Evolutionary conservation across 2,329 filamentous ascomycete genomes (phyloP).

Genomic region (Colletotrichum phormii): DNA sequence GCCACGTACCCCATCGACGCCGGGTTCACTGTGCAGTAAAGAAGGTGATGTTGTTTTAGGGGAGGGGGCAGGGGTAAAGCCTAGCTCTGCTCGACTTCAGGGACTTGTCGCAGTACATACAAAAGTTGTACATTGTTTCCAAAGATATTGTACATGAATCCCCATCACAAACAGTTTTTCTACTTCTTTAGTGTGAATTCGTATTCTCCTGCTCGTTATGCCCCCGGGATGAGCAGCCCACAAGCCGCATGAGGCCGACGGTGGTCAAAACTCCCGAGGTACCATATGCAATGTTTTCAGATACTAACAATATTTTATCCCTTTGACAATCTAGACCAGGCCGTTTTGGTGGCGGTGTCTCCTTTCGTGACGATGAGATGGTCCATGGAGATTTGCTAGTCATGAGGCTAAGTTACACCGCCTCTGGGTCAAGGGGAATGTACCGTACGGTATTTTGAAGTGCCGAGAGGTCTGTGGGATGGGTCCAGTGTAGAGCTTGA

Average conservation of each 20-base stretch:
- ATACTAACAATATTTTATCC: neutral
- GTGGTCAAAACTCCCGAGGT: neutral
- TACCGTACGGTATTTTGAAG: neutral
- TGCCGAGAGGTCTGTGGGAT: neutral
- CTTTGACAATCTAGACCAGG: neutral
- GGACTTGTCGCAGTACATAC: neutral
- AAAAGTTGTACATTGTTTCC: neutral
- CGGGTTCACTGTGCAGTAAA: slow-evolving; percentile 20
- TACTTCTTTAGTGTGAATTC: slow-evolving; percentile 11
- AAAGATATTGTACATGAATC: neutral
- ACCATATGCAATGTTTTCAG: neutral
- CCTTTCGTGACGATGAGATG: neutral
- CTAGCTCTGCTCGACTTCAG: too few species aligned
- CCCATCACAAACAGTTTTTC: neutral
- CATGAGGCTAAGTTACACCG: neutral
- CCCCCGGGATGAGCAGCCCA: slow-evolving; percentile 12
- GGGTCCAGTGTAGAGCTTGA: neutral
- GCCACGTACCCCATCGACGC: slow-evolving; percentile 21
- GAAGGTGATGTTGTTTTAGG: neutral
- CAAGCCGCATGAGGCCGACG: slow-evolving; percentile 24
- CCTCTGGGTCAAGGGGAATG: neutral
- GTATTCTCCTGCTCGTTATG: slow-evolving; percentile 7
- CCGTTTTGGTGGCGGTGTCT: neutral
- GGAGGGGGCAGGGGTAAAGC: too few species aligned
- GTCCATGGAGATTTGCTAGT: neutral